Conservation (phyloP, 805 yeast genomes). For the Starmerella apis region DNA sequence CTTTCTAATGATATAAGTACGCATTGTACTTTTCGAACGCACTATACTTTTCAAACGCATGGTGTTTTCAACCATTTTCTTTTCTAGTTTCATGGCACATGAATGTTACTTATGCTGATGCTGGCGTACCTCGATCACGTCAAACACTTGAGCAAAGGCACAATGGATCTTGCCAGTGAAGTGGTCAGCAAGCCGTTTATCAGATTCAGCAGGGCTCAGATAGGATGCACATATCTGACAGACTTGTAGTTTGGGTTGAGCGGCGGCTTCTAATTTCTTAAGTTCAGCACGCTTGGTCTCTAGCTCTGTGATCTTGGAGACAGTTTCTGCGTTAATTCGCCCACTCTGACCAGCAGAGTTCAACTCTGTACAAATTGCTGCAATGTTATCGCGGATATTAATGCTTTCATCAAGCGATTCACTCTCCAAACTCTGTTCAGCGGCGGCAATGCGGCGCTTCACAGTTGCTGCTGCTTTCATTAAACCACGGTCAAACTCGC, state of each 20-base stretch:
- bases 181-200: constrained; percentile 5
- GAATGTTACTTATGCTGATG: too few relatives aligned
- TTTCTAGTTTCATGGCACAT: too few relatives aligned
- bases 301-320: neutral
- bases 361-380: neutral
- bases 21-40: too few relatives aligned
- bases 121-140: neutral
- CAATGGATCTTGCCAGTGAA: constrained; percentile 2
- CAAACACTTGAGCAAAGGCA: constrained; percentile 1
- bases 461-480: neutral
- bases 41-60: too few relatives aligned
- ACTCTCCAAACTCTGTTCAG: neutral
- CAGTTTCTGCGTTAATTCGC: neutral
- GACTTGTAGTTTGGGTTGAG: neutral
- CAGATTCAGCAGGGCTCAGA: constrained; percentile 5
- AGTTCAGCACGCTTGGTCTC: constrained; percentile 4
- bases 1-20: too few relatives aligned
- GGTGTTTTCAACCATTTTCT: too few relatives aligned
- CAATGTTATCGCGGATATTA: neutral
- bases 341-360: neutral
- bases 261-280: neutral
- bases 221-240: constrained; percentile 2
- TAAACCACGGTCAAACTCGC: constrained; percentile 1
- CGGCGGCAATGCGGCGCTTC: neutral
- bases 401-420: neutral